Conservation (phyloP, 73 alveolate genomes). For the Durusdinium trenchii region DNA sequence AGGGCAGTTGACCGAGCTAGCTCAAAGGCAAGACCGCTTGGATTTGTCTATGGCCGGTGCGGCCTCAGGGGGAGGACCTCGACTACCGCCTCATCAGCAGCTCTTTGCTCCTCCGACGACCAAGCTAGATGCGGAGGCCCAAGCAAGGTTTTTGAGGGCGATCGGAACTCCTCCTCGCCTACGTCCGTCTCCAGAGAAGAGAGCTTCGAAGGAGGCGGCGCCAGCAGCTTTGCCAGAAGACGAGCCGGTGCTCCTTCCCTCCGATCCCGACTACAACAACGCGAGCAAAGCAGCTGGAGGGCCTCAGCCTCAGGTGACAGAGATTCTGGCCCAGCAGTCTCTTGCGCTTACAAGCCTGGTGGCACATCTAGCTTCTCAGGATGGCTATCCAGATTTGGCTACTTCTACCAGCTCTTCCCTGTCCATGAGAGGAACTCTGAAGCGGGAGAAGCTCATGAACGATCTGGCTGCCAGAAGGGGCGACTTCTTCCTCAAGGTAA, state of each 20-base stretch:
- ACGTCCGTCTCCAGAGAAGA: neutral
- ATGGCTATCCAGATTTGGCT: neutral
- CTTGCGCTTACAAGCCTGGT: neutral
- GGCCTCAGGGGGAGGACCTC: neutral
- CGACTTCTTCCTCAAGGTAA: neutral
- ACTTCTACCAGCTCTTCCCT: neutral
- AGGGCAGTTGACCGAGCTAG: neutral
- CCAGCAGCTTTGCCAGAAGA: neutral
- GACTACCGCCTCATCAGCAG: neutral
- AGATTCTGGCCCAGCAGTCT: neutral
- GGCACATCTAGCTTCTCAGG: neutral
- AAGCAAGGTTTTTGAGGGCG: neutral
- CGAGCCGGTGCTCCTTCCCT: neutral
- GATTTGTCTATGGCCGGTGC: neutral
- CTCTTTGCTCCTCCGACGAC: neutral
- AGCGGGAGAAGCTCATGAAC: neutral
- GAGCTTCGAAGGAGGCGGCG: neutral
- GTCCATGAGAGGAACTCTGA: neutral
- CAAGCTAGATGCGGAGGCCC: neutral
- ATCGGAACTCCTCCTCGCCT: conserved; percentile 13
- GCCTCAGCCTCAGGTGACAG: neutral
- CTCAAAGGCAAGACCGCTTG: neutral
- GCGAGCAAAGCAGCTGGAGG: neutral
- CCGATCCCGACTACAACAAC: neutral
- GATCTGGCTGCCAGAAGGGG: neutral